Conservation (phyloP, 2,329 filamentous ascomycete species). For the Proliferodiscus dingleyae region DNA sequence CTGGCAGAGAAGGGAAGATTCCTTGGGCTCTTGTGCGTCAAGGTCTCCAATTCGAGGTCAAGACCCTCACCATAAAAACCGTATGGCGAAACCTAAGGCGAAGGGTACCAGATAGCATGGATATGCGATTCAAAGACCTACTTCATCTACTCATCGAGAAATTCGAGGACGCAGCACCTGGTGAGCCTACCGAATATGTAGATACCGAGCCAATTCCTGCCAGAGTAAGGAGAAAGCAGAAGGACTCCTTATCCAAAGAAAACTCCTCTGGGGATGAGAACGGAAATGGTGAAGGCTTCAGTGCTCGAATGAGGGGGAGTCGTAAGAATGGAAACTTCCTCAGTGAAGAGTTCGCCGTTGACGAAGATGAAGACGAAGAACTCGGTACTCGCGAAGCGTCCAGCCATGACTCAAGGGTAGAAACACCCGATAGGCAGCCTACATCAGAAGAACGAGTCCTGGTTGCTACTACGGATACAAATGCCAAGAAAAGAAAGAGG, state of each 20-base stretch:
- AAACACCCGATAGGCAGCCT: too few species aligned
- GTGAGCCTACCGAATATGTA: constrained; percentile 17
- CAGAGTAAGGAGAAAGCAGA: background rate
- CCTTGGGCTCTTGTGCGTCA: constrained; percentile 44
- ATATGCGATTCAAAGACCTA: constrained; percentile 28
- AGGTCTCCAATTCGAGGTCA: constrained; percentile 37
- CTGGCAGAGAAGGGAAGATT: constrained; percentile 41
- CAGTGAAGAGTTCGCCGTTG: background rate
- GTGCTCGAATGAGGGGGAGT: background rate
- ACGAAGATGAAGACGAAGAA: background rate
- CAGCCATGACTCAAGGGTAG: background rate
- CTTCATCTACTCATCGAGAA: constrained; percentile 23
- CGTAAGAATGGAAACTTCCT: background rate
- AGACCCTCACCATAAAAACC: constrained; percentile 24
- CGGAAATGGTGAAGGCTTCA: background rate
- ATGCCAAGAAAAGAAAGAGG: background rate
- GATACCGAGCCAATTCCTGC: constrained; percentile 1
- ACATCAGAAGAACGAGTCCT: background rate
- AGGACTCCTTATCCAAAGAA: too few species aligned
- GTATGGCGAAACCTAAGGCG: constrained; percentile 27
- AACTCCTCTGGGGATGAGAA: background rate
- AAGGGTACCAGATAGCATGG: constrained; percentile 22
- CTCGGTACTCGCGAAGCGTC: constrained; percentile 2
- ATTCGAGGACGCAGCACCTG: constrained; percentile 21
- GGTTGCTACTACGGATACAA: too few species aligned